These are phyloP conservation scores for Diaporthe vexans DNA, from an alignment of 2,329 filamentous ascomycete species.

Conservation along the genomic window DNA sequence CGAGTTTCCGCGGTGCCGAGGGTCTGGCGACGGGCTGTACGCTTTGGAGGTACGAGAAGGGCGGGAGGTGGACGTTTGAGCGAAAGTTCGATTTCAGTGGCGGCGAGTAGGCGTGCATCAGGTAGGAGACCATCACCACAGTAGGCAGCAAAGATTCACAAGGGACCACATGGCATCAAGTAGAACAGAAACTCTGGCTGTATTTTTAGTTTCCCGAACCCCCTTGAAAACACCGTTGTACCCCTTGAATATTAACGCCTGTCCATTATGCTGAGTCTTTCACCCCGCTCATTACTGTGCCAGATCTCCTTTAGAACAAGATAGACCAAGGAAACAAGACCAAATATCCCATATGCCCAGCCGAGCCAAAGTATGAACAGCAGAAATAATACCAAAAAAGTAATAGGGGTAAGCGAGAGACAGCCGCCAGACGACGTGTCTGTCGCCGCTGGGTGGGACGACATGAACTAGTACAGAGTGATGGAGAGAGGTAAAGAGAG, in stretches of 20 bases:
- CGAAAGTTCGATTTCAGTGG: constrained; percentile 26
- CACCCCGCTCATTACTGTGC: constrained; percentile 32
- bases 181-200: background rate
- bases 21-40: constrained; percentile 22
- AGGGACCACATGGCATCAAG: background rate
- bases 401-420: constrained; percentile 9
- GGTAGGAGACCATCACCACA: background rate
- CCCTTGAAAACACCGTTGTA: constrained; percentile 18
- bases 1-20: constrained; percentile 19
- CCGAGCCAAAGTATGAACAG: constrained; percentile 32
- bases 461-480: constrained; percentile 20
- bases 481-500: constrained; percentile 18
- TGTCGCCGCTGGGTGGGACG: background rate
- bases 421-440: background rate
- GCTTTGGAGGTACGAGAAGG: constrained; percentile 37
- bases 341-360: constrained; percentile 20
- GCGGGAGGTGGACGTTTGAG: constrained; percentile 31
- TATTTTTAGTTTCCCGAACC: constrained; percentile 16
- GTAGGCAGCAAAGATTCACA: background rate
- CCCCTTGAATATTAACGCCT: constrained; percentile 18
- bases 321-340: background rate
- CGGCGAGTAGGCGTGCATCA: background rate
- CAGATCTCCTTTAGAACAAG: background rate
- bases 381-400: constrained; percentile 16
- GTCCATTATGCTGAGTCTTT: constrained; percentile 27